Evolutionary conservation across 2,329 filamentous ascomycete species (phyloP), one percentile per base, ranked within the genome.

Genomic region (Verticillium longisporum): DNA sequence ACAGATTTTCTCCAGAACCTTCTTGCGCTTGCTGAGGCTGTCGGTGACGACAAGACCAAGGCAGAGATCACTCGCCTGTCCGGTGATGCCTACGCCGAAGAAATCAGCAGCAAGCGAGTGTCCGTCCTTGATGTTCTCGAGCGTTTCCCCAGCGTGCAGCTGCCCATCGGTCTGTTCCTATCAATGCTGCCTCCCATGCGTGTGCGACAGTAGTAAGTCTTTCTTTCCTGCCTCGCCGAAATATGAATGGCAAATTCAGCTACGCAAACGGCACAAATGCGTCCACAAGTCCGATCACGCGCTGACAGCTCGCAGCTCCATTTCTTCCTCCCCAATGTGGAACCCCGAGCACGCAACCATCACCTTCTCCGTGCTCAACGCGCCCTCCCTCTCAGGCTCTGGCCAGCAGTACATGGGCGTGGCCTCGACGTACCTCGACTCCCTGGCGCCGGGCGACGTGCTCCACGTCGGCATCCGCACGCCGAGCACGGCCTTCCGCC

Each of bases 311-410:
- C 13, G 18, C 45, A 50, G 45, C 66, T 89, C 85, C 6, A 89
- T 91, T 68, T 90, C 88, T 0, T 90, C 87, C 0, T 90, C 88
- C 0, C 87, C 88, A 0, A 77, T 90, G 0, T 77, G 74, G 67
- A 79, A 85, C 64, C 77, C 82, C 0, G 74, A 72, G 14, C 77
- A 78, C 61, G 83, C 81, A 34, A 84, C 85, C 0, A 77, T 91
- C 32, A 90, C 87, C 2, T 89, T 87, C 73, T 78, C 79, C 4
- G 78, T 90, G 1, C 77, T 88, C 61, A 78, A 83, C 57, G 56
- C 37, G 14, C 78, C 80, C 0, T 79, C 83, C 0, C 73, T 80
- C 11, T 78, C 80, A 2, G 77, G 77, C 58, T 77, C 78, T 59
- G 79, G 80, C 13, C 73, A 75, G 10, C 37, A 50, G 21, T 79